Percentiles rank a stretch among this genome's conserved stretches.
Conservation (phyloP, 805 yeast genomes). For the Komagataella kurtzmanii region DNA sequence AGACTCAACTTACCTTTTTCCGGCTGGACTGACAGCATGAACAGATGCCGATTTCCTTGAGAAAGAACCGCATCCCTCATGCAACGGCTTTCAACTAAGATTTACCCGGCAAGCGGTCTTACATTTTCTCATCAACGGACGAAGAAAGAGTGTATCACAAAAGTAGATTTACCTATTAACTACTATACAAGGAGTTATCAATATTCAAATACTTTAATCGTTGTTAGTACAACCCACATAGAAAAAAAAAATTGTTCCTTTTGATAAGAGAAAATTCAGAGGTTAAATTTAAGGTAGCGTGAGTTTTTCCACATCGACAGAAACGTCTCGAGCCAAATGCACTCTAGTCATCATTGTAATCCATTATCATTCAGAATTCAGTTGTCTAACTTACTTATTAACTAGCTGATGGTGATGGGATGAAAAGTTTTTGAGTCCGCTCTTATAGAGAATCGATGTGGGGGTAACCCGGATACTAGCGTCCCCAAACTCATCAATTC, state of each 20-base stretch:
- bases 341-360: conserved; percentile 78
- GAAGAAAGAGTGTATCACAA: background rate
- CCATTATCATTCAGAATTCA: conserved; percentile 17
- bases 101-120: background rate
- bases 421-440: background rate
- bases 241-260: background rate
- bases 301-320: conserved; percentile 97
- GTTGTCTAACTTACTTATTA: conserved; percentile 6
- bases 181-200: background rate
- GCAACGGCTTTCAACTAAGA: too few relatives aligned
- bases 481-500: background rate
- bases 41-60: too few relatives aligned
- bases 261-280: conserved; percentile 8
- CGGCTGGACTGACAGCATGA: too few relatives aligned
- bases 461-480: background rate
- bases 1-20: too few relatives aligned
- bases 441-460: background rate
- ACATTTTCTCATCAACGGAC: background rate
- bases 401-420: background rate
- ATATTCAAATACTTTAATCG: background rate
- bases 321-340: conserved; percentile 98
- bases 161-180: background rate
- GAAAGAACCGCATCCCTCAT: too few relatives aligned
- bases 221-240: background rate
- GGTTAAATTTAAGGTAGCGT: conserved; percentile 84